These are phyloP conservation scores for Cladophialophora psammophila DNA, from an alignment of 2,329 filamentous ascomycete species.

Conservation along the genomic window DNA sequence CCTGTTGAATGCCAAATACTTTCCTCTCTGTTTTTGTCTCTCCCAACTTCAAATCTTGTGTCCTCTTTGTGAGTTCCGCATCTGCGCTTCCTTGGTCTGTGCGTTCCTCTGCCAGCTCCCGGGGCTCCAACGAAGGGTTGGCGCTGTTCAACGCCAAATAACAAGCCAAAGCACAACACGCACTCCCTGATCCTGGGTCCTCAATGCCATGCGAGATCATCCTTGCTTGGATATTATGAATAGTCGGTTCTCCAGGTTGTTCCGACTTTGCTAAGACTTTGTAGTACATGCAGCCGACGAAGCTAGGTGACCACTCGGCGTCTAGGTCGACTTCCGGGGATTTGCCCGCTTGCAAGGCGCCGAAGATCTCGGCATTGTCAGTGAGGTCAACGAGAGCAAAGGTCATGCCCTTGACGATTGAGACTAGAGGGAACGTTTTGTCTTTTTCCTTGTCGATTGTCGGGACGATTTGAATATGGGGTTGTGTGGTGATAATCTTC, in stretches of 20 bases:
- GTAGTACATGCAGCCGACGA: constrained; percentile 46
- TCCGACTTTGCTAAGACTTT: constrained; percentile 39
- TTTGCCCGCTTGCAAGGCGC: constrained; percentile 39
- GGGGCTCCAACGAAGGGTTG: constrained; percentile 17
- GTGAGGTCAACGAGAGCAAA: constrained; percentile 46
- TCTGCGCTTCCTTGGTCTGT: constrained; percentile 58
- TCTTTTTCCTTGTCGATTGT: constrained; percentile 41
- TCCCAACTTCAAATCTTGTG: constrained; percentile 45
- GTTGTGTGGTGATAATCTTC: constrained; percentile 42
- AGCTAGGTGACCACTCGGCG: constrained; percentile 43
- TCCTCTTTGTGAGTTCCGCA: constrained; percentile 50
- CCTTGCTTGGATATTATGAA: constrained; percentile 44
- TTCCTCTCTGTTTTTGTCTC: constrained; percentile 48
- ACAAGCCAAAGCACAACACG: constrained; percentile 64
- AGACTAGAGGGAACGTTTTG: constrained; percentile 60
- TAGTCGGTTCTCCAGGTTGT: constrained; percentile 41
- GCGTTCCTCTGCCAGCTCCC: constrained; percentile 44
- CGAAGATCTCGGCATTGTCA: constrained; percentile 40
- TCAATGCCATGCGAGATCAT: constrained; percentile 53
- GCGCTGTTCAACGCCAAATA: constrained; percentile 57
- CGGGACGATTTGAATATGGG: constrained; percentile 39
- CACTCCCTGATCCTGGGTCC: constrained; percentile 70
- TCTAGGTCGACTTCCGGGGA: constrained; percentile 44
- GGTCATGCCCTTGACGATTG: constrained; percentile 76
- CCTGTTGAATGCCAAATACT: constrained; percentile 66